Conservation (phyloP, 1,284 basidiomycete species). For the Pseudozyma thailandica region DNA sequence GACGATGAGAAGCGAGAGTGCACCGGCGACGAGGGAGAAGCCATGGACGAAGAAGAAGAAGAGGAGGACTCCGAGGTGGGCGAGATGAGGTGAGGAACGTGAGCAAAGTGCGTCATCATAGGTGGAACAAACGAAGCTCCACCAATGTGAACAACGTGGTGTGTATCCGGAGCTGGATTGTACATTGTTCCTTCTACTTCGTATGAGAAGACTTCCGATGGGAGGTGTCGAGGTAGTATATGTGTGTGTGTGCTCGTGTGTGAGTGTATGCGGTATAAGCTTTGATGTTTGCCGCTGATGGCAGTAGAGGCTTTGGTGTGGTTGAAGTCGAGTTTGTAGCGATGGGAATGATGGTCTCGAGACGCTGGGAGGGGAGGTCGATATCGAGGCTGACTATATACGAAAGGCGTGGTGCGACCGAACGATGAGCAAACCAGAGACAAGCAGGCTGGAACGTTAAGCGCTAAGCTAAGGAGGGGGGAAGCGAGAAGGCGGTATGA, state of each 20-base stretch:
- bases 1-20: conserved; percentile 35
- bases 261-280: not conserved
- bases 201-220: too few relatives aligned
- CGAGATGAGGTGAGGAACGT: conserved; percentile 21
- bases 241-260: conserved; percentile 1
- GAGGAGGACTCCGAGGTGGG: conserved; percentile 33
- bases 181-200: too few relatives aligned
- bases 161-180: conserved; percentile 13
- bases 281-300: not conserved
- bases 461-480: not conserved
- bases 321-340: not conserved
- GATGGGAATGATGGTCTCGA: not conserved
- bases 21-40: conserved; percentile 10
- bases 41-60: conserved; percentile 8
- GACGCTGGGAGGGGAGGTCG: not conserved
- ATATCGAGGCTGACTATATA: not conserved
- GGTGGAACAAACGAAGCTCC: conserved; percentile 39
- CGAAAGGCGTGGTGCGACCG: not conserved
- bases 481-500: not conserved
- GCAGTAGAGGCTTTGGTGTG: not conserved
- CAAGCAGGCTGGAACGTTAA: too few relatives aligned
- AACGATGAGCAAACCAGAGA: not conserved
- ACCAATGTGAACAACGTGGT: conserved; percentile 41
- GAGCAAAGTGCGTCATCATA: conserved; percentile 36
- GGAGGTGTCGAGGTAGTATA: too few relatives aligned